phyloP scores from a whole-genome alignment of 2,329 filamentous ascomycete genomes.

The Apiospora malaysiana region DNA sequence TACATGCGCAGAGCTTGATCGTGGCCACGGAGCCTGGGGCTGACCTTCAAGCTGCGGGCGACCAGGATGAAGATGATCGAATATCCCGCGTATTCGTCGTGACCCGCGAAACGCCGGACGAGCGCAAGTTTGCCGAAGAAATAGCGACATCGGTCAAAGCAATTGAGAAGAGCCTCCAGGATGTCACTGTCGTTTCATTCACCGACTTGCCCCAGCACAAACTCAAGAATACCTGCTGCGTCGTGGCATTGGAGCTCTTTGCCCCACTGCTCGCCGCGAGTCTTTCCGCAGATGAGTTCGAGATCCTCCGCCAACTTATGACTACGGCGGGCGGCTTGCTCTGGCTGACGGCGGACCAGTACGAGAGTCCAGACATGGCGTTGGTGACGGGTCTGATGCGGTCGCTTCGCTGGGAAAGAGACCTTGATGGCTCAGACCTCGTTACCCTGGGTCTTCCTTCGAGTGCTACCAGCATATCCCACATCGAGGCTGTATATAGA shows the following conservation, averaged over 20 bases:
- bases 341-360: slow-evolving; percentile 18
- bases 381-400: slow-evolving; percentile 28
- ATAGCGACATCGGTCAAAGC: background rate
- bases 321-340: slow-evolving; percentile 22
- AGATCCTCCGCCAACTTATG: slow-evolving; percentile 24
- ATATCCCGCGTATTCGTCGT: background rate
- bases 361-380: slow-evolving; percentile 20
- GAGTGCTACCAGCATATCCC: background rate
- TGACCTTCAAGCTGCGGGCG: background rate
- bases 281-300: slow-evolving; percentile 13
- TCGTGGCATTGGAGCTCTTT: slow-evolving; percentile 10
- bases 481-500: background rate
- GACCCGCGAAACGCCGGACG: background rate
- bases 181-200: background rate
- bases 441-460: background rate
- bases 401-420: slow-evolving; percentile 24
- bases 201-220: slow-evolving; percentile 8
- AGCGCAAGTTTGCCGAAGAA: background rate
- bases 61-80: background rate
- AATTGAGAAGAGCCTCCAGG: background rate
- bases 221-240: slow-evolving; percentile 14
- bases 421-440: slow-evolving; percentile 15
- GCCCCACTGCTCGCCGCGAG: background rate
- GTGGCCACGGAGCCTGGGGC: background rate
- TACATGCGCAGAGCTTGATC: slow-evolving; percentile 17